Conservation (phyloP, 108 stramenopile species). For the Asterionellopsis glacialis region DNA sequence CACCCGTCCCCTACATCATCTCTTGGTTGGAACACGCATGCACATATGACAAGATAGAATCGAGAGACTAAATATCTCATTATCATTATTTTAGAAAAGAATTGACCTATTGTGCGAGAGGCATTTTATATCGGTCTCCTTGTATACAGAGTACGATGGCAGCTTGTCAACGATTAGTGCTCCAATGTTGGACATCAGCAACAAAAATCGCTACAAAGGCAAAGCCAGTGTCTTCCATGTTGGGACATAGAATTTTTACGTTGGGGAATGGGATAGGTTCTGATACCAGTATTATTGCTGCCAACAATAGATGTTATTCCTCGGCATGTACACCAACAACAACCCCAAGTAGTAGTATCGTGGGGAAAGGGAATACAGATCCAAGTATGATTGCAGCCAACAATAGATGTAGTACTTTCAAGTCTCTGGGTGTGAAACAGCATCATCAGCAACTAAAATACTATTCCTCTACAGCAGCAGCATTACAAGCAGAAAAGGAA, state of each 20-base stretch:
- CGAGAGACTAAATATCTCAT: too few species aligned
- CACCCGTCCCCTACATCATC: too few species aligned
- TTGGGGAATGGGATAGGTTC: slow-evolving; percentile 3
- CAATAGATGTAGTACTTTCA: background rate
- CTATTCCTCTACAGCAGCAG: background rate
- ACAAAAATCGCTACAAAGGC: too few species aligned
- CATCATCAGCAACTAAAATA: background rate
- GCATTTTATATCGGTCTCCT: too few species aligned
- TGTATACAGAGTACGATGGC: too few species aligned
- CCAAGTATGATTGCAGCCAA: slow-evolving; percentile 6
- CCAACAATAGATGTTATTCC: slow-evolving; percentile 3
- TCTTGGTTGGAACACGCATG: too few species aligned
- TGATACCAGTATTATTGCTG: slow-evolving; percentile 9
- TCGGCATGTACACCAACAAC: background rate
- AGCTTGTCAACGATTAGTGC: too few species aligned
- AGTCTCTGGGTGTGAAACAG: background rate
- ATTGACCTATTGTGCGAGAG: too few species aligned
- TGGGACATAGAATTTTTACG: slow-evolving; percentile 9
- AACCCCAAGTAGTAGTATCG: background rate
- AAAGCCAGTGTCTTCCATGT: too few species aligned
- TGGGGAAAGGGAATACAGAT: background rate
- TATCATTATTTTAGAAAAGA: too few species aligned
- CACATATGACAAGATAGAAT: too few species aligned
- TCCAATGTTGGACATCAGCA: too few species aligned
- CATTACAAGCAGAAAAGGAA: background rate